Evolutionary conservation across 2,329 filamentous ascomycete species (phyloP).

Genomic region (Ophiognomonia clavigignenti-juglandacearum): DNA sequence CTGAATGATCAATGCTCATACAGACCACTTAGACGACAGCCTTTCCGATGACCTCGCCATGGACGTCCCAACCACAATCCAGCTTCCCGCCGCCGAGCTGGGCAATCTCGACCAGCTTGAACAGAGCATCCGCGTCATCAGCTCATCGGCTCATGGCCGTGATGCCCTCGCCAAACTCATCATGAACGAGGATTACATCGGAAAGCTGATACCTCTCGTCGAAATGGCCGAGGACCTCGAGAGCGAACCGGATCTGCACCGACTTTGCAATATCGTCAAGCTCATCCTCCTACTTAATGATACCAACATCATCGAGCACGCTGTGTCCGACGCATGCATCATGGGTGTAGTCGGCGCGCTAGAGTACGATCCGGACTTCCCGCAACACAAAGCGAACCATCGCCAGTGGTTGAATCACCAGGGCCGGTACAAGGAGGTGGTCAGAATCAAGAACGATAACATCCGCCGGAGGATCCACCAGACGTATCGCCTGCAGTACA

Average conservation of each 20-base stretch:
- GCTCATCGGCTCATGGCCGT: conserved; percentile 67
- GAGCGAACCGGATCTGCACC: conserved; percentile 78
- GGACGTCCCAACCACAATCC: conserved; percentile 66
- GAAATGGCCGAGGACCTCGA: conserved; percentile 88
- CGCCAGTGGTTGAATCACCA: conserved; percentile 86
- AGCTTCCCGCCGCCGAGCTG: conserved; percentile 75
- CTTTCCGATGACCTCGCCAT: conserved; percentile 81
- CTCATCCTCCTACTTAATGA: conserved; percentile 92
- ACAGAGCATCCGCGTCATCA: conserved; percentile 73
- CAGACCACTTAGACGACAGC: conserved; percentile 61
- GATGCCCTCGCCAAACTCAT: conserved; percentile 87
- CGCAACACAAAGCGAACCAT: conserved; percentile 95
- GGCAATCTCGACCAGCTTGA: conserved; percentile 81
- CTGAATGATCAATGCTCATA: conserved; percentile 22
- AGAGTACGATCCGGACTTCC: conserved; percentile 98
- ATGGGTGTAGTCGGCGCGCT: conserved; percentile 90
- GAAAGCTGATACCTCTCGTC: conserved; percentile 80
- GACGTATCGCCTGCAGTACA: conserved; percentile 91
- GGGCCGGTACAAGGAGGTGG: conserved; percentile 92
- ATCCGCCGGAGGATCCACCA: conserved; percentile 91
- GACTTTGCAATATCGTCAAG: conserved; percentile 97
- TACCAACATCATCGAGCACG: conserved; percentile 87
- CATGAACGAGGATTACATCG: conserved; percentile 79
- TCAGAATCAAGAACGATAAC: conserved; percentile 76
- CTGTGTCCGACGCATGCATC: conserved; percentile 84